Percentiles rank a stretch among this genome's conserved stretches.
phyloP scores from a whole-genome alignment of 164 flowering plant species.

The Tinospora cordifolia region DNA sequence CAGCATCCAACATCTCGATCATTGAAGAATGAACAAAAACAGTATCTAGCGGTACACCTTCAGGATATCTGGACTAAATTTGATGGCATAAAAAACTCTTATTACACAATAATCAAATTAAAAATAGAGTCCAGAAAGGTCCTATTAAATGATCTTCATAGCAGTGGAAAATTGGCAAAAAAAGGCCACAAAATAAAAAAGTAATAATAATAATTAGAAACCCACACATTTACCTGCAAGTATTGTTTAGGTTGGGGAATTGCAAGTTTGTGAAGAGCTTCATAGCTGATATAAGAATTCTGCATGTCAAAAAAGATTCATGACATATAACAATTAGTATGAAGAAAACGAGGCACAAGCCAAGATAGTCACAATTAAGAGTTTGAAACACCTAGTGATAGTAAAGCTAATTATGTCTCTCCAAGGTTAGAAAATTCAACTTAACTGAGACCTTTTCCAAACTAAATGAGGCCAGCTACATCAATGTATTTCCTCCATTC shows the following conservation, averaged over 20 bases:
- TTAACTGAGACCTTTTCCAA: too few relatives aligned
- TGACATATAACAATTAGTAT: not conserved
- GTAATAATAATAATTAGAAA: conserved; percentile 5
- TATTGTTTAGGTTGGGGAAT: conserved; percentile 84
- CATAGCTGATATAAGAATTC: conserved; percentile 85
- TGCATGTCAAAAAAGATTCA: conserved; percentile 24
- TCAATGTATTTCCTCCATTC: too few relatives aligned
- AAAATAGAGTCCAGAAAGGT: not conserved
- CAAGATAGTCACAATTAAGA: not conserved
- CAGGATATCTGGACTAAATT: conserved; percentile 93
- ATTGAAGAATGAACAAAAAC: conserved; percentile 73
- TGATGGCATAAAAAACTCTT: conserved; percentile 18
- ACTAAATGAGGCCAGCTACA: too few relatives aligned
- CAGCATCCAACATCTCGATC: conserved; percentile 83
- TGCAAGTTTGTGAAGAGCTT: conserved; percentile 70
- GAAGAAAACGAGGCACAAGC: not conserved
- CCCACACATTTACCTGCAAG: conserved; percentile 55
- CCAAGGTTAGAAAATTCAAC: not conserved
- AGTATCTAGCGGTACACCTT: conserved; percentile 69
- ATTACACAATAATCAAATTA: conserved; percentile 7
- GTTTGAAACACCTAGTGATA: not conserved
- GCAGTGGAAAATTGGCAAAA: too few relatives aligned
- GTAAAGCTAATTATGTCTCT: not conserved
- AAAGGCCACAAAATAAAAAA: not conserved
- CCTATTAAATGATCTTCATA: not conserved